A percentile compares a stretch with the other conserved stretches of the same genome.
These are phyloP conservation scores for Tremellales sp. DNA, from an alignment of 1,284 basidiomycete genomes.

Conservation along the genomic window DNA sequence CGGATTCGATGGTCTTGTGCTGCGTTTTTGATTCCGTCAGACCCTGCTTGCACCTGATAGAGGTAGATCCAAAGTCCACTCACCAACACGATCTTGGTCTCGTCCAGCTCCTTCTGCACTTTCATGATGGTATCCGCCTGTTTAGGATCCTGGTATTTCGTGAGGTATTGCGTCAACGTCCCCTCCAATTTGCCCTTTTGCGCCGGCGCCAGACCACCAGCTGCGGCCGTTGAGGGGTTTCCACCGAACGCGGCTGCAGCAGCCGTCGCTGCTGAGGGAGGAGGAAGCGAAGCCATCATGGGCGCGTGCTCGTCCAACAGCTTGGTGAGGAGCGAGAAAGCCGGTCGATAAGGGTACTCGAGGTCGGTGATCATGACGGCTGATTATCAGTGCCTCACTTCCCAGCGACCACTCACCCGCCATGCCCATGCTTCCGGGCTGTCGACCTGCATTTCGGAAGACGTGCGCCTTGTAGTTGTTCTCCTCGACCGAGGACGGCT, in stretches of 20 bases:
- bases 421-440: constrained; percentile 49
- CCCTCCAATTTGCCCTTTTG: constrained; percentile 52
- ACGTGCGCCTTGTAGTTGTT: constrained; percentile 92
- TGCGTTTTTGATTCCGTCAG: constrained; percentile 40
- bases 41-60: not conserved
- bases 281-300: constrained; percentile 57
- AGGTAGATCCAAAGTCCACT: constrained; percentile 35
- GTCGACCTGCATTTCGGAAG: constrained; percentile 54
- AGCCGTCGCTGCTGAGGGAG: constrained; percentile 38
- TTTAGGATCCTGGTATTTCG: constrained; percentile 95
- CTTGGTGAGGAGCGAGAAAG: constrained; percentile 93
- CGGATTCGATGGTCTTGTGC: constrained; percentile 99
- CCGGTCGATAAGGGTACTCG: constrained; percentile 94
- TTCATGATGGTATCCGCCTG: constrained; percentile 99
- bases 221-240: constrained; percentile 45
- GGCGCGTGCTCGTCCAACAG: constrained; percentile 87
- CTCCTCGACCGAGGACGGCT: constrained; percentile 91
- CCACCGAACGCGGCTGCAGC: constrained; percentile 42
- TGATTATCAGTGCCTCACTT: constrained; percentile 30
- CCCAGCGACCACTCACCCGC: constrained; percentile 57
- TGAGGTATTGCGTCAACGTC: constrained; percentile 71
- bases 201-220: constrained; percentile 46
- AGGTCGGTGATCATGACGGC: constrained; percentile 91
- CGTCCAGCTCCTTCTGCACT: constrained; percentile 96
- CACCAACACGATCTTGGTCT: constrained; percentile 97